phyloP scores from a whole-genome alignment of 2,329 filamentous ascomycete genomes.

The Arthrobotrys megalospora region DNA sequence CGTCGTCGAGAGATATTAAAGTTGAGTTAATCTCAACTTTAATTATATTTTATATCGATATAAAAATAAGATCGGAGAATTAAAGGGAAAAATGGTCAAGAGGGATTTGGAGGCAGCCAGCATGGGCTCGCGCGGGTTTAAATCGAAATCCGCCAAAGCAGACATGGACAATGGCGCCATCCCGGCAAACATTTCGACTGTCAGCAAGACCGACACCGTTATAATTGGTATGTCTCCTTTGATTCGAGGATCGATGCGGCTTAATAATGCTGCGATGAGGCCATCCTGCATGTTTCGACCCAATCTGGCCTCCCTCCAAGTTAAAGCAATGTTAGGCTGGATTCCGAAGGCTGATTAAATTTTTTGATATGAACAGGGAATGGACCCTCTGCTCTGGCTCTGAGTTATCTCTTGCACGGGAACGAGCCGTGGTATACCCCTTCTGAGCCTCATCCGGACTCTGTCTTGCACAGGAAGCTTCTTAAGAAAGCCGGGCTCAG shows the following conservation, averaged over 20 bases:
- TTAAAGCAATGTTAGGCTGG: background rate
- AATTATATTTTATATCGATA: background rate
- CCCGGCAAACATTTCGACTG: conserved; percentile 57
- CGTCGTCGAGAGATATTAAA: background rate
- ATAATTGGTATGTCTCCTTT: conserved; percentile 67
- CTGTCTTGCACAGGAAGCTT: conserved; percentile 72
- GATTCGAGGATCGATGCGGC: conserved; percentile 20
- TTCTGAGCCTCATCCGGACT: conserved; percentile 71
- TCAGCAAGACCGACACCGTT: conserved; percentile 67
- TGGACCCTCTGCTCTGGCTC: conserved; percentile 75
- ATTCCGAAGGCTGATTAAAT: conserved; percentile 26
- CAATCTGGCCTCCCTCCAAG: background rate
- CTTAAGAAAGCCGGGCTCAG: conserved; percentile 34
- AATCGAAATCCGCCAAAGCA: conserved; percentile 43
- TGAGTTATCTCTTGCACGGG: conserved; percentile 76
- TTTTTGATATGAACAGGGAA: conserved; percentile 69
- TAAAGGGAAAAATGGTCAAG: conserved; percentile 40
- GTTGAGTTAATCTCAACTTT: conserved; percentile 6
- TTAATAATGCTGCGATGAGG: conserved; percentile 30
- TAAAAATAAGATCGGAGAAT: conserved; percentile 15
- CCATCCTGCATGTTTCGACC: conserved; percentile 13
- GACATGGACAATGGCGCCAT: conserved; percentile 63
- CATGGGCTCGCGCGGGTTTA: conserved; percentile 56
- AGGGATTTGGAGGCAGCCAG: conserved; percentile 33
- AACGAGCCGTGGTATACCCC: conserved; percentile 73